Evolutionary conservation across 768 basidiomycete genomes (phyloP).

Genomic region (Phlebiopsis gigantea): DNA sequence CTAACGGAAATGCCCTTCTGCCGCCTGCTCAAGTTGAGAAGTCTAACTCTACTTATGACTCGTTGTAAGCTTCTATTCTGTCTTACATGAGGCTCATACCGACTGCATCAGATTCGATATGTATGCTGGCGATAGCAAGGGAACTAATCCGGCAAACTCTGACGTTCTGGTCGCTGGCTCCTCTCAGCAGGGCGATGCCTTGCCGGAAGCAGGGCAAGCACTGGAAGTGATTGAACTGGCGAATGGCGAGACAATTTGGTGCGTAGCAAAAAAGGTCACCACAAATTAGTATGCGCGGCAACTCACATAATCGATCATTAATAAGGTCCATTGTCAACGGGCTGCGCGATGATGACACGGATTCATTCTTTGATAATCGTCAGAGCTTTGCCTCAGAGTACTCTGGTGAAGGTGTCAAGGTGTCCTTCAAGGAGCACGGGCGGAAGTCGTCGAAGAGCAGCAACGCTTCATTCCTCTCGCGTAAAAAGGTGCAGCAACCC

Average conservation of each 20-base stretch:
- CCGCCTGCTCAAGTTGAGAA: slow-evolving; percentile 49
- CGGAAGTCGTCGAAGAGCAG: slow-evolving; percentile 66
- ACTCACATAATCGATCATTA: slow-evolving; percentile 13
- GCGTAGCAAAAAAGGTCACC: slow-evolving; percentile 28
- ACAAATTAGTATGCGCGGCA: background rate
- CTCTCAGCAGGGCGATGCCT: slow-evolving; percentile 19
- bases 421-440: slow-evolving; percentile 74
- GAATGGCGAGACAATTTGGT: slow-evolving; percentile 89
- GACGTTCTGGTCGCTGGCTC: slow-evolving; percentile 25
- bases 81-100: slow-evolving; percentile 5
- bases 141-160: slow-evolving; percentile 29
- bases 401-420: slow-evolving; percentile 62
- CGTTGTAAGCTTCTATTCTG: slow-evolving; percentile 48
- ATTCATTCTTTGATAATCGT: slow-evolving; percentile 61
- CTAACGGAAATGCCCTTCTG: slow-evolving; percentile 32
- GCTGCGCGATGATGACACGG: slow-evolving; percentile 70
- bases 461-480: slow-evolving; percentile 49
- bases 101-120: slow-evolving; percentile 57
- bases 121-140: slow-evolving; percentile 59
- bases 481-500: slow-evolving; percentile 42
- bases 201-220: slow-evolving; percentile 44
- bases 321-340: slow-evolving; percentile 79
- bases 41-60: slow-evolving; percentile 69
- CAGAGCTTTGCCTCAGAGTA: slow-evolving; percentile 74
- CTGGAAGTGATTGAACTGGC: slow-evolving; percentile 78